Percentiles rank a stretch among this genome's conserved stretches.
These are phyloP conservation scores for Casuarina glauca DNA, from an alignment of 306 rosid species.

Conservation along the genomic window DNA sequence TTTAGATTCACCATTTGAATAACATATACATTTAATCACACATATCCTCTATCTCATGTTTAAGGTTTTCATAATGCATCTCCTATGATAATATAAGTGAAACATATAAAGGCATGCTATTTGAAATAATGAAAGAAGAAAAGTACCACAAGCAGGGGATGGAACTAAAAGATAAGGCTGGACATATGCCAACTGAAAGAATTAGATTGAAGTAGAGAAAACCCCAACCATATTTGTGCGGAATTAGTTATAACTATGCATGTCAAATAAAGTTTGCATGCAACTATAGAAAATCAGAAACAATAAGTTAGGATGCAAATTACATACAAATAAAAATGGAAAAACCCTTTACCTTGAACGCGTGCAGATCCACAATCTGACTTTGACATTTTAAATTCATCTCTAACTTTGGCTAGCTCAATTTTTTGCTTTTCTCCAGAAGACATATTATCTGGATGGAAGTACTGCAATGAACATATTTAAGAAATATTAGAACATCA, in stretches of 20 bases:
- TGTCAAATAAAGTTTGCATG: background rate
- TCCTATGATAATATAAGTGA: no score
- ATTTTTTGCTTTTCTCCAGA: slow-evolving; percentile 78
- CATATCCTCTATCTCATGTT: no score
- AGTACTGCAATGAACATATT: slow-evolving; percentile 60
- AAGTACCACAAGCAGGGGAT: background rate
- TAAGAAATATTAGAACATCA: slow-evolving; percentile 19
- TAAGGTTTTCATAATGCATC: no score
- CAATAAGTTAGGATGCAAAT: background rate
- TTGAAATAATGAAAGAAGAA: no score
- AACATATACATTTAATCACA: no score
- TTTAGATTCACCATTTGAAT: no score
- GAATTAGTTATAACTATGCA: background rate
- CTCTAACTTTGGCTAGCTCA: slow-evolving; percentile 76
- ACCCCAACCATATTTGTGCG: background rate
- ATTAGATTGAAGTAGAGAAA: background rate
- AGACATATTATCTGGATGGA: slow-evolving; percentile 93
- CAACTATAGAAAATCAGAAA: background rate
- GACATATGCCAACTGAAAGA: background rate
- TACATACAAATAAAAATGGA: background rate
- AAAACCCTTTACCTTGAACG: slow-evolving; percentile 71
- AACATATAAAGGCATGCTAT: background rate
- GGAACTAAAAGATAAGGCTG: background rate
- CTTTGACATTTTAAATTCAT: slow-evolving; percentile 89
- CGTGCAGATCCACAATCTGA: slow-evolving; percentile 92